Evolutionary conservation across 2,329 filamentous ascomycete genomes (phyloP).

Genomic region (Pseudogymnoascus sp.): DNA sequence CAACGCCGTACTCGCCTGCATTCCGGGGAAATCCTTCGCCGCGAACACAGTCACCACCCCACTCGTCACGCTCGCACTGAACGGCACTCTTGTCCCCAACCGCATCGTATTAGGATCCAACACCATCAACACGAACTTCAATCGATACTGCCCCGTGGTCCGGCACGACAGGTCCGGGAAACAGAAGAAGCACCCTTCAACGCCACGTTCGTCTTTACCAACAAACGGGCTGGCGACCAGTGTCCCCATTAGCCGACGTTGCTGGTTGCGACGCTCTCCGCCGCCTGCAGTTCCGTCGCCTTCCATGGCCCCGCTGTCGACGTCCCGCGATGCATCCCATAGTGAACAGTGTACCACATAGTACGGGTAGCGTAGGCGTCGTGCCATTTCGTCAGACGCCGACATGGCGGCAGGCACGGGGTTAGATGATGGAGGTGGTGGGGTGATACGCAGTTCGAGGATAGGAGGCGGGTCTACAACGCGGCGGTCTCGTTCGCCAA

Average conservation of each 20-base stretch:
- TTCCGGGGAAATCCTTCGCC: constrained; percentile 79
- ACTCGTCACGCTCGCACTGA: constrained; percentile 1
- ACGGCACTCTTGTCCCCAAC: constrained; percentile 40
- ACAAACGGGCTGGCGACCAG: constrained; percentile 70
- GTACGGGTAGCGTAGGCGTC: constrained; percentile 51
- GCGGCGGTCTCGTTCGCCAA: constrained; percentile 72
- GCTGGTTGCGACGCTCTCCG: constrained; percentile 53
- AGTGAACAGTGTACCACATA: constrained; percentile 72
- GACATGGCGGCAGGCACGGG: background rate
- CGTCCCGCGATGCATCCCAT: constrained; percentile 58
- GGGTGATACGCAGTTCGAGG: constrained; percentile 61
- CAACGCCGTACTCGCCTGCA: constrained; percentile 67
- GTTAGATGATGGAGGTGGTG: constrained; percentile 31
- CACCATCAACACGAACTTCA: constrained; percentile 66
- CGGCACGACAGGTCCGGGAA: constrained; percentile 77
- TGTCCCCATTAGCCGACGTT: constrained; percentile 71
- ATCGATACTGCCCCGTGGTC: constrained; percentile 65
- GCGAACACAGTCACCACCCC: constrained; percentile 68
- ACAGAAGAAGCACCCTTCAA: constrained; percentile 76
- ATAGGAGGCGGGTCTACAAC: constrained; percentile 82
- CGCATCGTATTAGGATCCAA: constrained; percentile 55
- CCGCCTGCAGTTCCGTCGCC: background rate
- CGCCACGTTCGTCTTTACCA: constrained; percentile 63
- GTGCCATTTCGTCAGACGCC: constrained; percentile 33
- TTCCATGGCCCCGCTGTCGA: constrained; percentile 59